Conservation (phyloP, 108 stramenopile species). For the Aurantiochytrium sp. region DNA sequence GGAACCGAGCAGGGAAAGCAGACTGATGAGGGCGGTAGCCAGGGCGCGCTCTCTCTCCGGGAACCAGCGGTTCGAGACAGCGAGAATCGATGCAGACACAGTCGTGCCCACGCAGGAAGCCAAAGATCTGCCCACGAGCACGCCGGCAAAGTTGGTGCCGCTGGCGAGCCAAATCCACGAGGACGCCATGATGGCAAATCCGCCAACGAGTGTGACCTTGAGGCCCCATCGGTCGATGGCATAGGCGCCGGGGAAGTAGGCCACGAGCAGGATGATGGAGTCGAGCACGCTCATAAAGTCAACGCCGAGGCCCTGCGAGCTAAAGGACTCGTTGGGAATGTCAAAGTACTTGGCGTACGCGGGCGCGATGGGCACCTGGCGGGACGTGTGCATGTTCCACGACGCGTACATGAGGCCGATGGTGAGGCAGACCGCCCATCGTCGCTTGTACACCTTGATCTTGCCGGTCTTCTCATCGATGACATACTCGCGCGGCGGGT, state of each 20-base stretch:
- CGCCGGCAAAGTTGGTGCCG: not conserved
- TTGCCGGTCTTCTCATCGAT: not conserved
- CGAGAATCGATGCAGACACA: not conserved
- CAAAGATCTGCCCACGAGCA: not conserved
- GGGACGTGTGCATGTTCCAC: not conserved
- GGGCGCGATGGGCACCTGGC: not conserved
- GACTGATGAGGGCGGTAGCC: not conserved
- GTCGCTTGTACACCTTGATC: not conserved
- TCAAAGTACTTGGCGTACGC: not conserved
- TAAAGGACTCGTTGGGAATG: not conserved
- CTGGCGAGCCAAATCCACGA: not conserved
- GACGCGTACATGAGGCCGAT: not conserved
- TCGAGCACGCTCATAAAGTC: not conserved
- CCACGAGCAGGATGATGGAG: not conserved
- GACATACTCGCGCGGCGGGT: too few relatives aligned
- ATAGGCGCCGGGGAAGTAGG: not conserved
- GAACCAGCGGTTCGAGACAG: conserved; percentile 8
- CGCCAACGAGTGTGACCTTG: not conserved
- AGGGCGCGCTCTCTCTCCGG: not conserved
- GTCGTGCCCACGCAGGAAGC: not conserved
- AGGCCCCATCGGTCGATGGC: not conserved
- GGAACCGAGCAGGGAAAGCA: not conserved
- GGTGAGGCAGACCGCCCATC: not conserved
- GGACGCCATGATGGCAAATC: not conserved
- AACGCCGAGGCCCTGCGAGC: not conserved